A percentile compares a stretch with the other conserved stretches of the same genome.
phyloP scores from a whole-genome alignment of 208 protist genomes.

The Angomonas deanei region DNA sequence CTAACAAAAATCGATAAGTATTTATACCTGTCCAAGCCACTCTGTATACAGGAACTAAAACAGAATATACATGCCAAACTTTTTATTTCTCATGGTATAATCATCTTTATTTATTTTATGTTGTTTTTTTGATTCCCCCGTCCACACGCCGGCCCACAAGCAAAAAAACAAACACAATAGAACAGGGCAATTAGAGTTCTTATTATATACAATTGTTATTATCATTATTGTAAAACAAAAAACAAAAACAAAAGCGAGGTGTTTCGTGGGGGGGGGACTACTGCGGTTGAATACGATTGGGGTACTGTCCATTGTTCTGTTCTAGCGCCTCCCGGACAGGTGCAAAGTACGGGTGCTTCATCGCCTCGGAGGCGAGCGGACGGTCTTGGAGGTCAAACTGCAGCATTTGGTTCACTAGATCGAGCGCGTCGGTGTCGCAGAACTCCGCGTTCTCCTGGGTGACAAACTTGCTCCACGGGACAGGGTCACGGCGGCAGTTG shows the following conservation, averaged over 20 bases:
- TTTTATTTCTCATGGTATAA: background rate
- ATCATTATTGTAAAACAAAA: constrained; percentile 7
- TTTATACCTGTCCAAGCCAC: too few species aligned
- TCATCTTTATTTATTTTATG: background rate
- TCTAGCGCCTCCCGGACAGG: constrained; percentile 64
- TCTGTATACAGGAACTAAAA: too few species aligned
- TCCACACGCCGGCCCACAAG: too few species aligned
- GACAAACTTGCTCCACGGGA: constrained; percentile 42
- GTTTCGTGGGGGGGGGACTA: too few species aligned
- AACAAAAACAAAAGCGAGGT: constrained; percentile 15
- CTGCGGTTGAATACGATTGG: too few species aligned
- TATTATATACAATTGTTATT: background rate
- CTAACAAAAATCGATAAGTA: too few species aligned
- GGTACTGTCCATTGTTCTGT: constrained; percentile 64
- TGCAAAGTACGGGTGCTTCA: constrained; percentile 98
- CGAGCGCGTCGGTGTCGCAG: constrained; percentile 93
- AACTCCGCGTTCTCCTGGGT: constrained; percentile 45
- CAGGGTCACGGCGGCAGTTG: constrained; percentile 10
- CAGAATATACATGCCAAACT: background rate
- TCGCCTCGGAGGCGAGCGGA: constrained; percentile 96
- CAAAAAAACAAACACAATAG: constrained; percentile 1
- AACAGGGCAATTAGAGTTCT: background rate
- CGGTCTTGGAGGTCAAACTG: constrained; percentile 96
- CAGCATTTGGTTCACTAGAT: constrained; percentile 97
- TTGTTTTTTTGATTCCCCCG: too few species aligned